A percentile compares a stretch with the other conserved stretches of the same genome.
These are phyloP conservation scores for Aegilops speltoides DNA, from an alignment of 176 grass and related monocot species.

Conservation along the genomic window DNA sequence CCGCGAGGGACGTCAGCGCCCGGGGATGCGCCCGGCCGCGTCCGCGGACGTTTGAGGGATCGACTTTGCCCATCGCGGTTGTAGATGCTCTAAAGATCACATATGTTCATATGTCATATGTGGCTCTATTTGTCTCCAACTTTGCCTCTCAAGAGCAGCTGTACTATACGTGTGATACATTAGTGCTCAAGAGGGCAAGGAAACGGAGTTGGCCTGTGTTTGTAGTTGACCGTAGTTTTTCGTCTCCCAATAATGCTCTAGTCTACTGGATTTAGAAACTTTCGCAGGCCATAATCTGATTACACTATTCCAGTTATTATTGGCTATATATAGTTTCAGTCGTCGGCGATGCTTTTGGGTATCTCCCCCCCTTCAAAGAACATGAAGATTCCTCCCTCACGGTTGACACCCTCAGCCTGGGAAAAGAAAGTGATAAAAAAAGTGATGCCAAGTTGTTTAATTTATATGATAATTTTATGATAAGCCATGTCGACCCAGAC, in stretches of 20 bases:
- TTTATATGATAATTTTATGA: background rate
- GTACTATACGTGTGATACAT: background rate
- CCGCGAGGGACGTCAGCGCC: too few relatives aligned
- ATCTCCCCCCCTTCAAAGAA: background rate
- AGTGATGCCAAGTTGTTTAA: background rate
- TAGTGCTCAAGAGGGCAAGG: background rate
- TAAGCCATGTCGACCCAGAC: background rate
- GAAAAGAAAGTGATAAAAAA: too few relatives aligned
- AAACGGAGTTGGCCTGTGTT: background rate
- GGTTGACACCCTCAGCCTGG: too few relatives aligned
- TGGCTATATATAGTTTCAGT: background rate
- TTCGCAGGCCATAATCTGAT: background rate
- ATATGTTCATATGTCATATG: too few relatives aligned
- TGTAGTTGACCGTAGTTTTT: background rate
- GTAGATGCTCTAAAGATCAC: too few relatives aligned
- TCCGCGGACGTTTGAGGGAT: too few relatives aligned
- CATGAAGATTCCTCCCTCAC: background rate
- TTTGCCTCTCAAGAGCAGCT: too few relatives aligned
- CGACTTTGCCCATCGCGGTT: too few relatives aligned
- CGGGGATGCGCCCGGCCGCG: too few relatives aligned
- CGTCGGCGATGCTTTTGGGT: background rate
- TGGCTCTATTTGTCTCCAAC: too few relatives aligned
- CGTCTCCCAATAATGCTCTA: background rate
- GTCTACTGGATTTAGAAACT: background rate
- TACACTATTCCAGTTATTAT: background rate